These are phyloP conservation scores for Globisporangium paddicum DNA, from an alignment of 352 stramenopile genomes.

Conservation along the genomic window DNA sequence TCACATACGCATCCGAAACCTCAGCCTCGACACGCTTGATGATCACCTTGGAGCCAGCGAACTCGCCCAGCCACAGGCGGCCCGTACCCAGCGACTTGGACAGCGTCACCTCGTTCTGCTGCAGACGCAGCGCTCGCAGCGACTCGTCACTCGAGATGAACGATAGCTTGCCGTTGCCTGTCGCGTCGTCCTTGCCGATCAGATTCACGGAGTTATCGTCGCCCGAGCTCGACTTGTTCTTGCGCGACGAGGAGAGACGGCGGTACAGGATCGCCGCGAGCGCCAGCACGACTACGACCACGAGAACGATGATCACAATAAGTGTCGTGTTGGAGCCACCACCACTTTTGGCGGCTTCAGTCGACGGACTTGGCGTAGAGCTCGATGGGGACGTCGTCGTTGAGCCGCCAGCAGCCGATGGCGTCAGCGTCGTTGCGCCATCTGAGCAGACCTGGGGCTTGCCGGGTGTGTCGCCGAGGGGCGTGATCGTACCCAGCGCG, in stretches of 20 bases:
- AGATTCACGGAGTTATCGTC: conserved; percentile 33
- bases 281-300: conserved; percentile 29
- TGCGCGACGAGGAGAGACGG: conserved; percentile 18
- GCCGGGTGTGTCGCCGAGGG: neutral
- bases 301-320: conserved; percentile 44
- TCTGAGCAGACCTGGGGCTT: neutral
- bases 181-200: conserved; percentile 39
- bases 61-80: conserved; percentile 19
- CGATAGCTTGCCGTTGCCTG: conserved; percentile 30
- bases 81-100: conserved; percentile 49
- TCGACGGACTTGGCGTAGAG: neutral
- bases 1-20: conserved; percentile 45
- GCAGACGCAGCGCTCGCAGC: conserved; percentile 43
- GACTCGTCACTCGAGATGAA: conserved; percentile 72
- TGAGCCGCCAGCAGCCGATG: neutral
- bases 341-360: neutral
- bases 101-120: conserved; percentile 41
- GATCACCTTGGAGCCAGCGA: conserved; percentile 42
- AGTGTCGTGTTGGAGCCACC: conserved; percentile 26
- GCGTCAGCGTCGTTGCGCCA: neutral
- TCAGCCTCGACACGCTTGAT: conserved; percentile 64
- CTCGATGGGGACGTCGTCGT: neutral
- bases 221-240: conserved; percentile 5
- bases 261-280: conserved; percentile 37
- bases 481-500: neutral